Percentiles rank a stretch among this genome's conserved stretches.
Evolutionary conservation across 2,329 filamentous ascomycete species (phyloP).

Genomic region (Septoria petroselini): DNA sequence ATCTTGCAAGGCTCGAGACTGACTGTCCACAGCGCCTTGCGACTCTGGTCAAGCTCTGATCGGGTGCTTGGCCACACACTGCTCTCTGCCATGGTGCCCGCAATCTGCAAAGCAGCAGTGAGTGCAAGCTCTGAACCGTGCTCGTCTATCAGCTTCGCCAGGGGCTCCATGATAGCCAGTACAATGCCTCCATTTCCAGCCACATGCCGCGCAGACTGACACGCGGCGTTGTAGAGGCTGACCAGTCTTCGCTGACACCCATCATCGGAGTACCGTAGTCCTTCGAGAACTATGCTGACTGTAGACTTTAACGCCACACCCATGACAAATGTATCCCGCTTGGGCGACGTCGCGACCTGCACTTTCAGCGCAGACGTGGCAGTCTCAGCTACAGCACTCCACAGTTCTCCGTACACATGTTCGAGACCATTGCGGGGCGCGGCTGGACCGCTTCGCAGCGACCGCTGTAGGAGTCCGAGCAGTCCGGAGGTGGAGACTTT

Average conservation of each 20-base stretch:
- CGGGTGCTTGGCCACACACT: slow-evolving; percentile 54
- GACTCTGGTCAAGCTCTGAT: slow-evolving; percentile 63
- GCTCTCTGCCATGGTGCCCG: slow-evolving; percentile 27
- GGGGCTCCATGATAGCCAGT: slow-evolving; percentile 62
- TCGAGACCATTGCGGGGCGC: not conserved
- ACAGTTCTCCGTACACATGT: slow-evolving; percentile 13
- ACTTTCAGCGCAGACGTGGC: slow-evolving; percentile 9
- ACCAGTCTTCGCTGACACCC: slow-evolving; percentile 6
- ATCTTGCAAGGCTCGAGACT: slow-evolving; percentile 37
- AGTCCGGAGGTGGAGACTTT: slow-evolving; percentile 22
- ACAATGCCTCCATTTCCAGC: slow-evolving; percentile 66
- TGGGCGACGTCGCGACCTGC: slow-evolving; percentile 11
- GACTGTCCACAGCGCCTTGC: slow-evolving; percentile 65
- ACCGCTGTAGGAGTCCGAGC: slow-evolving; percentile 22
- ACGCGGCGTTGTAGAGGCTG: slow-evolving; percentile 29
- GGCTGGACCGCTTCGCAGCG: slow-evolving; percentile 11
- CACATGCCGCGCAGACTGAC: slow-evolving; percentile 57
- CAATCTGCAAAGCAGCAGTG: slow-evolving; percentile 17
- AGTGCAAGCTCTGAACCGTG: slow-evolving; percentile 13
- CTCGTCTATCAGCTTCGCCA: slow-evolving; percentile 26
- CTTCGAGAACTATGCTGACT: slow-evolving; percentile 63
- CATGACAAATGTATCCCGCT: slow-evolving; percentile 20
- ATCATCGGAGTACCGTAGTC: slow-evolving; percentile 43
- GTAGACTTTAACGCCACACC: slow-evolving; percentile 58
- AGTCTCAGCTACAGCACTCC: slow-evolving; percentile 22